Base-by-base conservation (phyloP, 306 rosid genomes). In the Nissolia schottii region DNA sequence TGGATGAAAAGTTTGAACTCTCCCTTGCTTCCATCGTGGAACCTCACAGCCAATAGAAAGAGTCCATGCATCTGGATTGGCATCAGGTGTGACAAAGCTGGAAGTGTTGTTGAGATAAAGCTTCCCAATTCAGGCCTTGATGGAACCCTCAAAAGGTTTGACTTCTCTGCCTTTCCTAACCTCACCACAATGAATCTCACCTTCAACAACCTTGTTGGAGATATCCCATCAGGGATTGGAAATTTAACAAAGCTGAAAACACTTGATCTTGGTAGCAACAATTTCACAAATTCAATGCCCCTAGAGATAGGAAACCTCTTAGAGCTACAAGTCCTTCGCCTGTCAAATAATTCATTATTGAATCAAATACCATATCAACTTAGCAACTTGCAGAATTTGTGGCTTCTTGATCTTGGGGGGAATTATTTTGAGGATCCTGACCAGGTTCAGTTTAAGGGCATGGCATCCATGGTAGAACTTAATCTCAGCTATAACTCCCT, bases 61-160 rank as follows among this genome's bases (percentile, higher is more conserved):
- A 66, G 57, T 58, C 80, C 74, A 76, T 76, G 80, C 74, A 76
- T 66, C 2, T 76, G 80, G 80, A 56, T 3, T 18, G 74, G 80
- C 29, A 56, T 75, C 25, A 55, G 2, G 6, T 68, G 81, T 25
- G 45, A 61, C 43, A 71, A 68, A 29, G 45, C 5, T 34, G 37
- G 70, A 6, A 77, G 71, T 49, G 62, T 77, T 54, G 46, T 68
- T 58, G 75, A 46, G 37, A 77, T 76, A 66, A 76, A 45, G 53
- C 74, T 77, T 68, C 23, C 64, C 0, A 68, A 50, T 27, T 12
- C 64, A 16, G 70, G 64, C 71, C 48, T 67, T 11, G 70, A 60
- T 67, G 75, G 76, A 35, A 77, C 75, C 0, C 76, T 77, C 14
- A 24, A 35, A 56, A 68, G 81, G 81, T 67, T 77, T 59, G 81